Evolutionary conservation across 306 rosid genomes (phyloP), one percentile per base, ranked within the genome.

Genomic region (Pueraria montana): DNA sequence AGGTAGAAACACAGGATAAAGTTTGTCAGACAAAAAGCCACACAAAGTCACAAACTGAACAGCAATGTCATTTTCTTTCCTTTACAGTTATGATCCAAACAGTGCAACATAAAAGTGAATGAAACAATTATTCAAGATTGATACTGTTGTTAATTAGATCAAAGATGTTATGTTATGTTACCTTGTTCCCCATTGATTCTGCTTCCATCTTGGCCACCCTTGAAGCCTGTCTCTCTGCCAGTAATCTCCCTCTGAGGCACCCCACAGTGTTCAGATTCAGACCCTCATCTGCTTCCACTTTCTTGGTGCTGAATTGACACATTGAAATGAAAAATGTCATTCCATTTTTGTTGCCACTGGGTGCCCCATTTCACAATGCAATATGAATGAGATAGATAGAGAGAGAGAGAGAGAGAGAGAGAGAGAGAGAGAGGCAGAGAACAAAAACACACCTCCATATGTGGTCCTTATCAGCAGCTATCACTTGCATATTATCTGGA

Each of bases 201-300:
- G 85, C 91, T 79, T 87, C 75, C 30, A 87, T 86, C 50, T 91
- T 95, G n/a, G 99, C 98, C 49, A 74, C 66, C 80, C 68, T 91
- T 80, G 99, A 95, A 73, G 94, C 96, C 50, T 92, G 96, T 82
- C 99, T 95, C 76, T 95, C 98, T 61, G 97, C 96, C 11, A 93
- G 86, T 75, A 95, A 88, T 76, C 97, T 92, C 76, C 99, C 97
- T 90, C 99, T 91, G 12, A 95, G 87, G 81, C 91, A 91, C 56
- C 85, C 94, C 56, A 93, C 79, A 62, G 94, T 93, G 67, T 82
- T 91, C 84, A 90, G 76, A 86, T 82, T 90, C 85, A 90, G 66
- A 87, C 88, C 82, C 67, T 88, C 90, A 36, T 85, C 87, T 34
- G 40, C 40, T 49, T 86, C 91, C 90, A 85, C 84, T 74, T 84